Evolutionary conservation across 2,329 filamentous ascomycete genomes (phyloP), one percentile per base, ranked within the genome.

Genomic region (Trichophyton rubrum): DNA sequence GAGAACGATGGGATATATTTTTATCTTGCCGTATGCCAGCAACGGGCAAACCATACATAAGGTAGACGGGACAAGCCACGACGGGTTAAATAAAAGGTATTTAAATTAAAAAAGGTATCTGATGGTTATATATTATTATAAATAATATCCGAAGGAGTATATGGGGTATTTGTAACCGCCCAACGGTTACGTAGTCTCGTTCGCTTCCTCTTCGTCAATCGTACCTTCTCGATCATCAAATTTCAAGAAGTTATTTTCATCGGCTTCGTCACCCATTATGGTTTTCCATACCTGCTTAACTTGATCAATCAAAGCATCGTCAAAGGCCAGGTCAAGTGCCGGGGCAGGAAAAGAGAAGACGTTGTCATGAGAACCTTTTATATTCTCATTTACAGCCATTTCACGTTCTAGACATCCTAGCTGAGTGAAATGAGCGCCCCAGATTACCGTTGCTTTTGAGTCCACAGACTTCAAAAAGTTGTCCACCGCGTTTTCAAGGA

Each of bases 141-240:
- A 17, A 53, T 53, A 53, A 53, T 30, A 53, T 53, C 30, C n/a
- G 5, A 30, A n/a, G 27, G 9, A 15, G 27, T n/a, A 53, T 30
- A 22, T 8, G 3, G 49, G 22, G 15, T 22, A 30, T 27, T 53
- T 22, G 22, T 8, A 17, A 8, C 40, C 4, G 13, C n/a, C 22
- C n/a, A 53, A 7, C 6, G 6, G 49, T 30, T 53, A 53, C 22
- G 33, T 30, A n/a, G 20, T n/a, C 27, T 53, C 49, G 9, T 15
- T 53, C 1, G 13, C 15, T 22, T 53, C 49, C 49, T 40, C 51
- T 17, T 88, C 84, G 35, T 81, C 81, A 62, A 74, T 77, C 30
- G 76, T 76, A 13, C 78, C 80, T 69, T 90, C 85, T 24, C 89
- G 81, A 62, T 93, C 88, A 56, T 86, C 82, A 70, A 96, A 96